Base-by-base conservation (phyloP, 1,284 basidiomycete species). In the Sphagnurus paluster region DNA sequence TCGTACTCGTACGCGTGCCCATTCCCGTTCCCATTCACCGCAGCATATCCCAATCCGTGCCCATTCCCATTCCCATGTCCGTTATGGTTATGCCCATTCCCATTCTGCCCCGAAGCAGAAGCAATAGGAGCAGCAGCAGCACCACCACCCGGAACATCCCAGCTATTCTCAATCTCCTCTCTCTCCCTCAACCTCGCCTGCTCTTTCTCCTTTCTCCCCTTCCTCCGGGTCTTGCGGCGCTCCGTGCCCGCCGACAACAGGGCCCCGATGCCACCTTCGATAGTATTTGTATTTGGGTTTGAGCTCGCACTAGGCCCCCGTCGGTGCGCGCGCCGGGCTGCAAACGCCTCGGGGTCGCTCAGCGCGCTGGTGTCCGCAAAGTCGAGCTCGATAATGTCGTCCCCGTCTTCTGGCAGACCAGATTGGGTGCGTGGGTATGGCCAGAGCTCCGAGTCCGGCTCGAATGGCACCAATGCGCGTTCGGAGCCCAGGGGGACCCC, bases 361-460 rank as follows among this genome's bases (percentile, higher is more conserved):
- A 87, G 59, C 9, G 80, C 79, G 44, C 82, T 80, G 34, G 75
- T 87, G 43, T 87, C 85, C 4, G 74, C 72, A 56, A 85, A 87
- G 58, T 84, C 82, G 37, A 87, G 75, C 60, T 87, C 85, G 5
- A 87, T 74, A 17, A 87, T 76, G 37, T 82, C 80, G 11, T 63
- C 62, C 5, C 64, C 67, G 4, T 63, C 61, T 8, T 20, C 30
- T 6, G 37, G 42, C 16, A 28, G 42, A 20, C 25, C 42, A 13
- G 14, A 33, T 9, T 72, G 71, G 2, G 71, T 68, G 11, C 74
- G 75, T 0, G 79, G 75, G 54, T 85, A 84, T 8, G 82, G 82
- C 83, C 83, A 85, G 9, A 84, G 66, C 26, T 80, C 77, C 19
- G 78, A 78, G 52, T 80, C 77, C 1, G 75, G 65, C 47, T 77